These are phyloP conservation scores for Pseudogymnoascus sp. DNA, from an alignment of 2,329 filamentous ascomycete species.

Conservation along the genomic window DNA sequence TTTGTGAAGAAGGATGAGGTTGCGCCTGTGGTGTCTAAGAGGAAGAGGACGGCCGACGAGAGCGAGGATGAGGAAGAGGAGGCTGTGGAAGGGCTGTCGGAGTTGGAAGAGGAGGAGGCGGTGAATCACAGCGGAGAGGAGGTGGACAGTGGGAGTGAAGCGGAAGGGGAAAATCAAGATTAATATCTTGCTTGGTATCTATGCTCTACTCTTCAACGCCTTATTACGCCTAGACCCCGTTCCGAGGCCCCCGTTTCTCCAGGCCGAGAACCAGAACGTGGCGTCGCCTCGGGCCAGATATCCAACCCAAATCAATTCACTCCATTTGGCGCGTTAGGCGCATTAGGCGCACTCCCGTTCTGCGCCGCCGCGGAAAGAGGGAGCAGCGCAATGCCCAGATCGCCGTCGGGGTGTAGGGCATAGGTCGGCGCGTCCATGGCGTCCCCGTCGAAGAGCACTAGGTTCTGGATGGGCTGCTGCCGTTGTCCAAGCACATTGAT, in stretches of 20 bases:
- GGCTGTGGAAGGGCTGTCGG: constrained; percentile 23
- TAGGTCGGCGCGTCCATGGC: constrained; percentile 72
- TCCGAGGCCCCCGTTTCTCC: background rate
- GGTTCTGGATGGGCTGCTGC: constrained; percentile 93
- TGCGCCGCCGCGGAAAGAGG: constrained; percentile 20
- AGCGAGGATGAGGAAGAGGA: constrained; percentile 19
- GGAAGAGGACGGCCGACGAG: constrained; percentile 24
- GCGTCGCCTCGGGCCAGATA: constrained; percentile 10
- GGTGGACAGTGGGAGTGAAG: constrained; percentile 27
- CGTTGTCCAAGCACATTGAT: constrained; percentile 89
- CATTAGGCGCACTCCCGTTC: constrained; percentile 13
- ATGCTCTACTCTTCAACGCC: constrained; percentile 9
- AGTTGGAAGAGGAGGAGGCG: constrained; percentile 23
- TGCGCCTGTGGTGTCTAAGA: constrained; percentile 25
- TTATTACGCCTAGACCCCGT: background rate
- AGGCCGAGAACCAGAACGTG: background rate
- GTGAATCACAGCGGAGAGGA: constrained; percentile 25
- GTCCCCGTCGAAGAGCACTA: constrained; percentile 84
- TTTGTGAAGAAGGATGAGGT: constrained; percentile 53
- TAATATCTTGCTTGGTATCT: constrained; percentile 18
- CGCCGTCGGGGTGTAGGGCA: constrained; percentile 64
- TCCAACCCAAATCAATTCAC: constrained; percentile 13
- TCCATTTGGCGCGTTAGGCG: background rate
- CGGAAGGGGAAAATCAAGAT: constrained; percentile 18
- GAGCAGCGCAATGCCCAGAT: constrained; percentile 44